Evolutionary conservation across 1,139 yeast genomes (phyloP).

Genomic region (Hyphopichia khmerensis): DNA sequence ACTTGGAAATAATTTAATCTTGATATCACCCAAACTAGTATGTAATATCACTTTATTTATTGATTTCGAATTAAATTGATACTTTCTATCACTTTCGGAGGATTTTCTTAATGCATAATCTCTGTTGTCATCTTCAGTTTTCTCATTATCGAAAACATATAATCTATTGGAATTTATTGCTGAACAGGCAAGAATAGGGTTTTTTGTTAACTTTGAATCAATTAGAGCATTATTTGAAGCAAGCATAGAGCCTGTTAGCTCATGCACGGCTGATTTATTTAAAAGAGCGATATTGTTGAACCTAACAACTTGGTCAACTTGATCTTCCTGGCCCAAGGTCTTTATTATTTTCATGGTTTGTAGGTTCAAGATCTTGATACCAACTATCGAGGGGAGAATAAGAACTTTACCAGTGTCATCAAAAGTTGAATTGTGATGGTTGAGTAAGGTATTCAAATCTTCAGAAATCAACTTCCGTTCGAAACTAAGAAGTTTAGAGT

Average conservation of each 20-base stretch:
- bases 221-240: slow-evolving; percentile 38
- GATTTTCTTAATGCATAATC: slow-evolving; percentile 3
- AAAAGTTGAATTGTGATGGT: slow-evolving; percentile 20
- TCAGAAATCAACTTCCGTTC: slow-evolving; percentile 21
- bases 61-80: not conserved
- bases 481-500: slow-evolving; percentile 16
- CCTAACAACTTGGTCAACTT: slow-evolving; percentile 22
- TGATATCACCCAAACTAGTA: slow-evolving; percentile 48
- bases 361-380: slow-evolving; percentile 34
- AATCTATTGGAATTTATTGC: slow-evolving; percentile 26
- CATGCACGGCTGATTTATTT: slow-evolving; percentile 13
- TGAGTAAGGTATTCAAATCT: slow-evolving; percentile 5
- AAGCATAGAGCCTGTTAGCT: slow-evolving; percentile 28
- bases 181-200: slow-evolving; percentile 35
- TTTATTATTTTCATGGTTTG: slow-evolving; percentile 22
- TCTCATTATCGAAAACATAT: slow-evolving; percentile 29
- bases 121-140: slow-evolving; percentile 12
- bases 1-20: slow-evolving; percentile 31
- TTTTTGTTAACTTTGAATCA: slow-evolving; percentile 24
- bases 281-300: slow-evolving; percentile 15
- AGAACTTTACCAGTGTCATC: slow-evolving; percentile 34
- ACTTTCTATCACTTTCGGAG: not conserved
- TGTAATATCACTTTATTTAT: slow-evolving; percentile 28
- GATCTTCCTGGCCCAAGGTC: slow-evolving; percentile 32
- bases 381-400: slow-evolving; percentile 29